phyloP scores from a whole-genome alignment of 108 stramenopile species.

The Pseudonitzschia multistriata region DNA sequence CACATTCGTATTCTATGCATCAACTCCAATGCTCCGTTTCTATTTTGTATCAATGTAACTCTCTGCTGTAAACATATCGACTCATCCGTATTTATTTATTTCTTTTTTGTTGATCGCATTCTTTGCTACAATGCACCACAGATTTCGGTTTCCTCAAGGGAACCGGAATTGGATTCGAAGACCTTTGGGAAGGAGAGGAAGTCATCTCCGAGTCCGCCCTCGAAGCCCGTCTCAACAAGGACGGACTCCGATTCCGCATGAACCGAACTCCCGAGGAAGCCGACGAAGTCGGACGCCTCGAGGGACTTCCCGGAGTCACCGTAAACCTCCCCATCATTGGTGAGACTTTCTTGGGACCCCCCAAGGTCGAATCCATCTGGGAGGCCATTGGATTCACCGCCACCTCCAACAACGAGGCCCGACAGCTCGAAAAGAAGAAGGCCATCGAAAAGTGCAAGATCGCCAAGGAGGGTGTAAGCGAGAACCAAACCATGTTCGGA shows the following conservation, averaged over 20 bases:
- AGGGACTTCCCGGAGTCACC: slow-evolving; percentile 67
- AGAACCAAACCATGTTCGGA: slow-evolving; percentile 11
- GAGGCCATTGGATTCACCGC: slow-evolving; percentile 89
- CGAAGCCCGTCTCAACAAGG: slow-evolving; percentile 72
- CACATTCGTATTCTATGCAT: too few species aligned
- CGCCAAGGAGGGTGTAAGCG: slow-evolving; percentile 21
- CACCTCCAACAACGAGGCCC: slow-evolving; percentile 87
- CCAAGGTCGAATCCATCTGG: slow-evolving; percentile 82
- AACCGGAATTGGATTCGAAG: slow-evolving; percentile 67
- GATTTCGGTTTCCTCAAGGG: slow-evolving; percentile 85
- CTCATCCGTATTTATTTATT: too few species aligned
- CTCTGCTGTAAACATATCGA: too few species aligned
- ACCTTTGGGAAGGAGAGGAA: slow-evolving; percentile 66
- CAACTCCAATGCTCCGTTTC: too few species aligned
- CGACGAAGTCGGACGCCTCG: slow-evolving; percentile 62
- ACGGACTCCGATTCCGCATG: slow-evolving; percentile 86
- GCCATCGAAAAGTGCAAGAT: slow-evolving; percentile 79
- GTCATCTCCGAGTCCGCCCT: slow-evolving; percentile 79
- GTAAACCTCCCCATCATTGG: slow-evolving; percentile 84
- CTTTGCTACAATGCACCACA: slow-evolving; percentile 2
- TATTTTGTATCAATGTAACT: too few species aligned
- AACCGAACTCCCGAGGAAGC: slow-evolving; percentile 82
- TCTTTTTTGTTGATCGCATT: not conserved
- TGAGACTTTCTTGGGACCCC: slow-evolving; percentile 84
- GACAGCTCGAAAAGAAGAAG: slow-evolving; percentile 80